Evolutionary conservation across 805 yeast species (phyloP).

Genomic region (Candida nemodendra): DNA sequence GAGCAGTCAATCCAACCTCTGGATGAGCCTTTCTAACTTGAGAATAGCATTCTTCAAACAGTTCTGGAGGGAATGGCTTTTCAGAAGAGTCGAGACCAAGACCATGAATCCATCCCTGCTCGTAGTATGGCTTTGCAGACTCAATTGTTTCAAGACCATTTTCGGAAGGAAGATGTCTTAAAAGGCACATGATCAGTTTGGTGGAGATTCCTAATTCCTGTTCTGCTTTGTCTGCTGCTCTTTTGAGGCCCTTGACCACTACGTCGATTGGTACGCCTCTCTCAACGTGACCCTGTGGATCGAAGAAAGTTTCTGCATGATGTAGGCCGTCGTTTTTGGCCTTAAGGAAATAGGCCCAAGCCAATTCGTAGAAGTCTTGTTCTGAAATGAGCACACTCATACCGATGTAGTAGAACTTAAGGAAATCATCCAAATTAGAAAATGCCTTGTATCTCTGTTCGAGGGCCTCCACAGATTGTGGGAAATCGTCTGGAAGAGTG

Average conservation of each 20-base stretch:
- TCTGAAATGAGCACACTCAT: conserved; percentile 70
- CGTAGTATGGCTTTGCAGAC: conserved; percentile 49
- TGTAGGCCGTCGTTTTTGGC: conserved; percentile 57
- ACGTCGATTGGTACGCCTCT: conserved; percentile 59
- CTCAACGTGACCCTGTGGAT: conserved; percentile 80
- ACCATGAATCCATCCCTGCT: conserved; percentile 64
- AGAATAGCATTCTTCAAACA: conserved; percentile 63
- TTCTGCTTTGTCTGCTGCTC: conserved; percentile 65
- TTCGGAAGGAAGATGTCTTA: conserved; percentile 69
- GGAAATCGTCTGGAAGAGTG: conserved; percentile 60
- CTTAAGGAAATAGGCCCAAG: conserved; percentile 67
- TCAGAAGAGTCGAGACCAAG: conserved; percentile 83
- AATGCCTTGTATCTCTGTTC: conserved; percentile 59
- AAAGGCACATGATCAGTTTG: conserved; percentile 76
- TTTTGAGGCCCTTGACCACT: conserved; percentile 64
- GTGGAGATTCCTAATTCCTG: conserved; percentile 60
- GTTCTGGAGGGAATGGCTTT: conserved; percentile 70
- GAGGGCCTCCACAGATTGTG: conserved; percentile 56
- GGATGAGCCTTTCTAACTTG: conserved; percentile 48
- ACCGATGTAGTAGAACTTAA: conserved; percentile 78
- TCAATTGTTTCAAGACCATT: conserved; percentile 59
- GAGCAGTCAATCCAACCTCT: conserved; percentile 68
- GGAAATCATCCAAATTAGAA: conserved; percentile 71
- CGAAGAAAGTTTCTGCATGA: conserved; percentile 79
- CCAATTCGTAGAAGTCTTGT: conserved; percentile 72